A percentile compares a stretch with the other conserved stretches of the same genome.
phyloP scores from a whole-genome alignment of 805 yeast species.

The Ogataea kodamae region DNA sequence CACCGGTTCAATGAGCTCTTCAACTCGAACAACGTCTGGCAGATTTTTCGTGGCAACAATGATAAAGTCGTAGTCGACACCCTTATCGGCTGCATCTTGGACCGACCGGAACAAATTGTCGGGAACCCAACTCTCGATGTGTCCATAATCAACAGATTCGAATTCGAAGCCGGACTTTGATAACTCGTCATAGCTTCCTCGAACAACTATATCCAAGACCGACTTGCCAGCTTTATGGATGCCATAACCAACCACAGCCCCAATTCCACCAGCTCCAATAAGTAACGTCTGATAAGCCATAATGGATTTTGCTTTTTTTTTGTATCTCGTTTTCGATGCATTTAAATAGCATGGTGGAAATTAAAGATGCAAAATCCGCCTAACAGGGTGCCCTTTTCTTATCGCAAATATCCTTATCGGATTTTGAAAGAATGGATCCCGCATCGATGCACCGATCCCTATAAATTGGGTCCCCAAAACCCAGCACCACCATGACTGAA shows the following conservation, averaged over 20 bases:
- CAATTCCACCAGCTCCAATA: slow-evolving; percentile 83
- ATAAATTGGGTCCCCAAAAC: too few relatives aligned
- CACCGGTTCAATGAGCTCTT: slow-evolving; percentile 46
- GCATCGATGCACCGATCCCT: too few relatives aligned
- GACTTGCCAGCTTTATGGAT: slow-evolving; percentile 43
- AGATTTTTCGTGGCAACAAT: slow-evolving; percentile 55
- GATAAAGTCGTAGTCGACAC: slow-evolving; percentile 43
- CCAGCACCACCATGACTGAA: too few relatives aligned
- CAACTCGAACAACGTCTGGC: slow-evolving; percentile 50
- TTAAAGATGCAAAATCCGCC: too few relatives aligned
- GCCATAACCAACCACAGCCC: slow-evolving; percentile 66
- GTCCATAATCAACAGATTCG: slow-evolving; percentile 59
- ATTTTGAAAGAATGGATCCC: too few relatives aligned
- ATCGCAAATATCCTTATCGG: too few relatives aligned
- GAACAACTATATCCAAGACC: slow-evolving; percentile 54
- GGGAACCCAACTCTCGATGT: slow-evolving; percentile 53
- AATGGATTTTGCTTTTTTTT: too few relatives aligned
- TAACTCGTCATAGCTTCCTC: slow-evolving; percentile 57
- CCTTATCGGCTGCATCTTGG: slow-evolving; percentile 36
- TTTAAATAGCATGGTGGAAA: too few relatives aligned
- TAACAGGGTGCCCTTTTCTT: too few relatives aligned
- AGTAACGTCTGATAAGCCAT: slow-evolving; percentile 11
- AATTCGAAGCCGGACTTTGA: slow-evolving; percentile 47
- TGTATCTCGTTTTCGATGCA: too few relatives aligned
- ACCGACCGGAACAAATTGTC: slow-evolving; percentile 29